Base-by-base conservation (phyloP, 495 filamentous ascomycete genomes). In the Penicillium lagena region DNA sequence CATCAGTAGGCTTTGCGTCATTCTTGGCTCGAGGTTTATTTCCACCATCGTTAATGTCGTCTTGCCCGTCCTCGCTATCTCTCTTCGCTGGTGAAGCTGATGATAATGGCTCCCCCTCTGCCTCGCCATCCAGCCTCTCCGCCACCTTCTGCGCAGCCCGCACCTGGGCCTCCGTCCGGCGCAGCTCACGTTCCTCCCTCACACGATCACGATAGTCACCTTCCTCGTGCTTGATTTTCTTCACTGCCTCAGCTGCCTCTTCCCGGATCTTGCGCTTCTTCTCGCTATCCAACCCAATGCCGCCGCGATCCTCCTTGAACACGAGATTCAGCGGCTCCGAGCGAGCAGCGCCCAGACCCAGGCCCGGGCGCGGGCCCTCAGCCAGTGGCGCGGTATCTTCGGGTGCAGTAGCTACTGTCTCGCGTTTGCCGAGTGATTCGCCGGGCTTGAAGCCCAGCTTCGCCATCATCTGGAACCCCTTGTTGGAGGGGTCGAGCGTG, bases 401-500 rank as follows among this genome's bases (percentile, higher is more conserved):
- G 15, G 42, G 17, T 27, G 38, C 14, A 33, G 33, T 28, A 14
- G 11, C 39, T 12, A 1, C 10, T 58, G 63, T 28, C 28, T 35
- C 29, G 29, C 39, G 55, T 52, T 82, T 84, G 1, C 93, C 89
- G 4, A 95, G 73, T 0, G 78, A 74, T 40, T 80, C 79, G 11
- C 85, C 85, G 9, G 78, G 67, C 48, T 79, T 85, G 66, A 90
- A 98, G 7, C 93, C 93, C 71, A 98, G 84, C 63, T 85, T 89
- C n/a, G 87, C 82, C 90, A 98, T 93, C 89, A 98, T 95, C 45
- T 86, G 74, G 43, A 90, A 81, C 2, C 93, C 93, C 62, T 96
- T 98, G 38, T 75, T 73, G 7, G 67, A 57, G n/a, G 78, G 75
- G 34, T 72, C 58, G 12, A 87, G 67, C 22, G 96, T 72, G n/a